phyloP scores from a whole-genome alignment of 1,139 yeast species.

The Candida albicans region DNA sequence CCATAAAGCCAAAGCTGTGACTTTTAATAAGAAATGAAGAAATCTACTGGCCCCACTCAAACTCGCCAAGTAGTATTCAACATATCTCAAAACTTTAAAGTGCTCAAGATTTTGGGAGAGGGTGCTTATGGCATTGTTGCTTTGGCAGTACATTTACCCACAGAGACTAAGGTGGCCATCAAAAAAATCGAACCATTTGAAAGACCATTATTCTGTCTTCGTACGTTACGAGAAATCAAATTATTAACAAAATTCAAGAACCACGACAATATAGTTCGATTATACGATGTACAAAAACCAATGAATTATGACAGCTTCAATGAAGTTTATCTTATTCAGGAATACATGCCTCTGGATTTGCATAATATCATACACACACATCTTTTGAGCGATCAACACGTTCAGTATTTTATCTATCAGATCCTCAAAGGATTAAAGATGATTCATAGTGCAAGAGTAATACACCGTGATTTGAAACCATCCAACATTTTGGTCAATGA shows the following conservation, averaged over 20 bases:
- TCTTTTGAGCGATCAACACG: slow-evolving; percentile 82
- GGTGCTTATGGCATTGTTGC: slow-evolving; percentile 99
- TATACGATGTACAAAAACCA: slow-evolving; percentile 90
- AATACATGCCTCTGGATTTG: slow-evolving; percentile 93
- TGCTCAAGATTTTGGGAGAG: slow-evolving; percentile 81
- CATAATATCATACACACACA: slow-evolving; percentile 90
- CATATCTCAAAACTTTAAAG: slow-evolving; percentile 84
- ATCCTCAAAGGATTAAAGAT: slow-evolving; percentile 86
- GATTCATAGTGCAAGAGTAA: slow-evolving; percentile 86
- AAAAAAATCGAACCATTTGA: slow-evolving; percentile 94
- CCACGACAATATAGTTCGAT: slow-evolving; percentile 90
- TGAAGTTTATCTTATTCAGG: slow-evolving; percentile 92
- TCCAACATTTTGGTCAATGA: slow-evolving; percentile 83
- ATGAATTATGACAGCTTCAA: slow-evolving; percentile 68
- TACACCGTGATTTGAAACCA: slow-evolving; percentile 93
- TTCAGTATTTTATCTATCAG: slow-evolving; percentile 91
- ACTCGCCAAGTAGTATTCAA: slow-evolving; percentile 68
- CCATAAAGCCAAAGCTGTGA: too few species aligned
- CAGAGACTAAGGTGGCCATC: slow-evolving; percentile 89
- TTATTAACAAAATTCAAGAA: slow-evolving; percentile 73
- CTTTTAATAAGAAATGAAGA: neutral
- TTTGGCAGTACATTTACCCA: slow-evolving; percentile 85
- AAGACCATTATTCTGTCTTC: slow-evolving; percentile 83
- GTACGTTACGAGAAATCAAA: slow-evolving; percentile 89
- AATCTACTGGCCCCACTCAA: slow-evolving; percentile 2